Evolutionary conservation across 2,329 filamentous ascomycete genomes (phyloP), one percentile per base, ranked within the genome.

Genomic region (Phaeosphaeriaceae sp.): DNA sequence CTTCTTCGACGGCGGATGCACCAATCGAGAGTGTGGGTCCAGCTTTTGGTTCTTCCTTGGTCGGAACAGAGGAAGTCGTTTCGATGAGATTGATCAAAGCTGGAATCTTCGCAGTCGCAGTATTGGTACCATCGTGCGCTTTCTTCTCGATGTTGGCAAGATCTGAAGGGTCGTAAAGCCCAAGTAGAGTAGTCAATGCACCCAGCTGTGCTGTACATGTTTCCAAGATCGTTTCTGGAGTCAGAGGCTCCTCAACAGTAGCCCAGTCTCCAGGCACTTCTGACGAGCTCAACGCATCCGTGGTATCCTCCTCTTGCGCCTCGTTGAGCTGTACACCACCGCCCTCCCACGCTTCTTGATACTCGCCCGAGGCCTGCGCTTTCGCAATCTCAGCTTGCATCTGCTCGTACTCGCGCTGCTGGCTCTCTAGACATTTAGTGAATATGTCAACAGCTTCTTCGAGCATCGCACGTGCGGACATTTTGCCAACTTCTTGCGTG

Each of bases 171-270:
- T 83, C 57, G 78, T 85, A 70, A 82, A 82, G 48, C 77, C 84
- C 65, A 79, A 86, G 51, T 2, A 83, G 72, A 0, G 76, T 78
- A 0, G 78, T 79, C n/a, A 83, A 63, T 15, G 79, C 76, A 4
- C 70, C 74, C 0, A 91, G 74, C 61, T 89, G 86, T 4, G 89
- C 88, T 31, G 90, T 80, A 15, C 88, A 82, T 0, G 89, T 91
- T 60, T 92, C 90, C 1, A 91, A 79, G 7, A 92, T 82, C 1
- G 87, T 86, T 48, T 83, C 81, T 24, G 86, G 83, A 1, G 88
- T 89, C 24, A 91, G 80, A 0, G 89, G 86, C 62, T 89, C 88
- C 53, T 89, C 81, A n/a, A 92, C 82, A 3, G 82, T 85, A 19
- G 87, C 88, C 84, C 87, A 90, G 66, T 89, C 84, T 58, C 88